Conservation (phyloP, 371 early-diverging fungal species). For the Mortierella sp. region DNA sequence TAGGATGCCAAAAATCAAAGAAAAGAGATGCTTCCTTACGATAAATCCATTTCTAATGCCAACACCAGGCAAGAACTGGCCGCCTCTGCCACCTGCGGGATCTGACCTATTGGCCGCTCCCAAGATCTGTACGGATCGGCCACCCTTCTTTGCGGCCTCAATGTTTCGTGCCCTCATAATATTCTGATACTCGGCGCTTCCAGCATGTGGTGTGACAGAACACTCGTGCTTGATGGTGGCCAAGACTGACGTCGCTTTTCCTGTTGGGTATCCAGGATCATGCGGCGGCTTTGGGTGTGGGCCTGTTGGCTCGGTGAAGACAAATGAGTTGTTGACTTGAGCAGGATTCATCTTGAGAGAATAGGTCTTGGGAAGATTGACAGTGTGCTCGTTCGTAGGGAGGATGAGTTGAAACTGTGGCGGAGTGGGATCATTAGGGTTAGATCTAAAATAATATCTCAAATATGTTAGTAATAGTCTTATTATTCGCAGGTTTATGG, state of each 20-base stretch:
- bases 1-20: neutral
- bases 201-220: slow-evolving; percentile 74
- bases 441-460: slow-evolving; percentile 30
- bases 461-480: neutral
- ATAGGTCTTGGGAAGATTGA: slow-evolving; percentile 80
- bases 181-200: slow-evolving; percentile 69
- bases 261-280: slow-evolving; percentile 53
- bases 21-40: slow-evolving; percentile 58
- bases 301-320: slow-evolving; percentile 77
- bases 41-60: slow-evolving; percentile 65
- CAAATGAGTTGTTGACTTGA: slow-evolving; percentile 80
- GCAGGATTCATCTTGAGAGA: slow-evolving; percentile 76
- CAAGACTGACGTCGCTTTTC: slow-evolving; percentile 62
- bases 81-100: slow-evolving; percentile 71
- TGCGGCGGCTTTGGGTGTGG: slow-evolving; percentile 57
- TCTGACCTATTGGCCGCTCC: slow-evolving; percentile 64
- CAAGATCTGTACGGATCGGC: slow-evolving; percentile 70
- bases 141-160: slow-evolving; percentile 63
- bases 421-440: slow-evolving; percentile 60
- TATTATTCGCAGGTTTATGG: neutral
- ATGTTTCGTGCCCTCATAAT: slow-evolving; percentile 82
- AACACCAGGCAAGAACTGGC: slow-evolving; percentile 63
- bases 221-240: slow-evolving; percentile 91
- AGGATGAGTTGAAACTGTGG: slow-evolving; percentile 68
- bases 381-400: slow-evolving; percentile 65